phyloP scores from a whole-genome alignment of 1,284 basidiomycete genomes.

The Laetiporus sulphureus region DNA sequence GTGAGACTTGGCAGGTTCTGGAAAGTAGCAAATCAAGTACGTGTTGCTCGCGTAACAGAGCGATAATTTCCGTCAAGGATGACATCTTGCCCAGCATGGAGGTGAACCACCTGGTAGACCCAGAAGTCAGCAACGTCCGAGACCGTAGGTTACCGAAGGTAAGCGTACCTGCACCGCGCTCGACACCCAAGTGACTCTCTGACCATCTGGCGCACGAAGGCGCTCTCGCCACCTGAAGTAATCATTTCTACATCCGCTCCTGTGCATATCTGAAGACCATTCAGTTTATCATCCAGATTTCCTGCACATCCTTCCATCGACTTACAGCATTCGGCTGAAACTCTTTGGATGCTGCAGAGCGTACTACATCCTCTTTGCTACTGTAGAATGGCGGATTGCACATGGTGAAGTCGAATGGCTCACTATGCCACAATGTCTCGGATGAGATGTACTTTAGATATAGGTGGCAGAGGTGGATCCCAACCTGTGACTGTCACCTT shows the following conservation, averaged over 20 bases:
- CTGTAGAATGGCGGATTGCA: conserved; percentile 96
- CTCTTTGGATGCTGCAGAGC: conserved; percentile 57
- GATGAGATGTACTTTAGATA: background rate
- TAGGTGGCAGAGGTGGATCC: background rate
- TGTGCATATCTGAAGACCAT: conserved; percentile 59
- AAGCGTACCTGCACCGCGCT: conserved; percentile 42
- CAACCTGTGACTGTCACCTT: background rate
- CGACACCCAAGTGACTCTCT: conserved; percentile 53
- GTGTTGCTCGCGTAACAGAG: conserved; percentile 41
- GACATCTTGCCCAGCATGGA: conserved; percentile 86
- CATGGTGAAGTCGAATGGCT: conserved; percentile 69
- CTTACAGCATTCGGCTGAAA: conserved; percentile 59
- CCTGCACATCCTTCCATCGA: conserved; percentile 5
- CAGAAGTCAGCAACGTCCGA: no score
- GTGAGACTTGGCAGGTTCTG: background rate
- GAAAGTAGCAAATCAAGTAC: conserved; percentile 27
- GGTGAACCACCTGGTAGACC: conserved; percentile 73
- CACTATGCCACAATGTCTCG: conserved; percentile 3
- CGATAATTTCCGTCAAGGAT: conserved; percentile 60
- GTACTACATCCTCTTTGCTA: conserved; percentile 59
- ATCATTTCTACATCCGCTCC: conserved; percentile 85
- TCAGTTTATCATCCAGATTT: background rate
- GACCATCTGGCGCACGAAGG: conserved; percentile 77
- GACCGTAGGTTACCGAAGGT: no score
- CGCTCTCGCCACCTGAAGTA: conserved; percentile 76